Evolutionary conservation across 2,329 filamentous ascomycete genomes (phyloP).

Genomic region (Aspergillus hiratsukae): DNA sequence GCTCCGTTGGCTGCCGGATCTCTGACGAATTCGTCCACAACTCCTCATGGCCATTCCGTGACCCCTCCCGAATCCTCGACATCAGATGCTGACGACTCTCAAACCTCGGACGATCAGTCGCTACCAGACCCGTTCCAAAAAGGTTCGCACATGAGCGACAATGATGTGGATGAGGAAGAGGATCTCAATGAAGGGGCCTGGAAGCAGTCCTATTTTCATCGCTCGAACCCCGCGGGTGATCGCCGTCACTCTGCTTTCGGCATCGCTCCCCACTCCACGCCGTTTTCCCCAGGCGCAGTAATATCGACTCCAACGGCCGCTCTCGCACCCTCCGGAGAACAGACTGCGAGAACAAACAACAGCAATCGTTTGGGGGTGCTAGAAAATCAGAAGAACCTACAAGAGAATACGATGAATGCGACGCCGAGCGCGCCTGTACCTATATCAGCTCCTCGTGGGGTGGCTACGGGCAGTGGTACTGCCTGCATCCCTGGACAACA

Average conservation of each 20-base stretch:
- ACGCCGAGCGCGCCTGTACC: constrained; percentile 4
- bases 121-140: constrained; percentile 37
- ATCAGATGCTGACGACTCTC: constrained; percentile 22
- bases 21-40: constrained; percentile 13
- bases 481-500: constrained; percentile 46
- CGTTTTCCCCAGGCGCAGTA: constrained; percentile 9
- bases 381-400: not conserved
- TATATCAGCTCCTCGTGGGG: constrained; percentile 7
- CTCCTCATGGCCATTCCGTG: constrained; percentile 17
- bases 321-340: constrained; percentile 14
- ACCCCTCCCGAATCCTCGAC: constrained; percentile 20
- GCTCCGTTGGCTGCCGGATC: constrained; percentile 10
- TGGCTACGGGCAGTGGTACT: constrained; percentile 44
- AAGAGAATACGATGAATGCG: not conserved
- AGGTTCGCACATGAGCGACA: constrained; percentile 23
- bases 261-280: constrained; percentile 11
- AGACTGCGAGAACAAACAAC: constrained; percentile 3
- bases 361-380: not conserved
- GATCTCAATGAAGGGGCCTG: not conserved
- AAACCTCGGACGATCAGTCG: constrained; percentile 30
- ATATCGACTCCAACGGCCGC: not conserved
- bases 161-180: constrained; percentile 13
- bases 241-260: constrained; percentile 3
- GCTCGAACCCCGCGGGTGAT: constrained; percentile 4
- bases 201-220: not conserved